Evolutionary conservation across 2,329 filamentous ascomycete genomes (phyloP).

Genomic region (Diaporthe citri): DNA sequence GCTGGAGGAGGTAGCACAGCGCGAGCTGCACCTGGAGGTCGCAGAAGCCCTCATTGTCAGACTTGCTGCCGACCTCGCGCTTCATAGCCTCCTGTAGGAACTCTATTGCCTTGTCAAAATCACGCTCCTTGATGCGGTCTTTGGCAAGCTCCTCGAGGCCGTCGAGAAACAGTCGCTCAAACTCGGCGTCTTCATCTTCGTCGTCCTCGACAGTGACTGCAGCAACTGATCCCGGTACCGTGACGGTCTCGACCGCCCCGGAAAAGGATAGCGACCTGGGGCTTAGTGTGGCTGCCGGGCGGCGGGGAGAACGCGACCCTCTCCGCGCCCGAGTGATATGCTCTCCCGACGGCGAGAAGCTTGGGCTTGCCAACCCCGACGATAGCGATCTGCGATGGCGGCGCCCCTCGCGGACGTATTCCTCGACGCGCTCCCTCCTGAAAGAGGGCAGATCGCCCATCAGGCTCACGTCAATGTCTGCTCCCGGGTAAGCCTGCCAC

Average conservation of each 20-base stretch:
- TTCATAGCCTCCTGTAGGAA: conserved; percentile 43
- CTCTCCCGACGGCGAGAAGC: background rate
- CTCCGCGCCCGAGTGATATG: background rate
- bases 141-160: conserved; percentile 44
- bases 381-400: background rate
- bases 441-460: conserved; percentile 38
- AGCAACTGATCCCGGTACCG: background rate
- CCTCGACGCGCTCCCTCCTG: conserved; percentile 42
- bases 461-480: conserved; percentile 33
- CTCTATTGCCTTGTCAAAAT: conserved; percentile 44
- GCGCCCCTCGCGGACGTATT: conserved; percentile 33
- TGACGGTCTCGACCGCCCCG: background rate
- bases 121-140: conserved; percentile 43
- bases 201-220: conserved; percentile 24
- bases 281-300: background rate
- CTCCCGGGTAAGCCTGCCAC: conserved; percentile 17
- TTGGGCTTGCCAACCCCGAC: background rate
- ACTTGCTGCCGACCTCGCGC: conserved; percentile 16
- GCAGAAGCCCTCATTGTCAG: conserved; percentile 24
- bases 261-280: background rate
- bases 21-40: conserved; percentile 43
- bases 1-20: conserved; percentile 44
- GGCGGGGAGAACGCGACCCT: background rate
- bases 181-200: conserved; percentile 41
- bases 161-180: conserved; percentile 41